A percentile compares a stretch with the other conserved stretches of the same genome.
Evolutionary conservation across 345 rosid genomes (phyloP).

Genomic region (Tarenaya hassleriana): DNA sequence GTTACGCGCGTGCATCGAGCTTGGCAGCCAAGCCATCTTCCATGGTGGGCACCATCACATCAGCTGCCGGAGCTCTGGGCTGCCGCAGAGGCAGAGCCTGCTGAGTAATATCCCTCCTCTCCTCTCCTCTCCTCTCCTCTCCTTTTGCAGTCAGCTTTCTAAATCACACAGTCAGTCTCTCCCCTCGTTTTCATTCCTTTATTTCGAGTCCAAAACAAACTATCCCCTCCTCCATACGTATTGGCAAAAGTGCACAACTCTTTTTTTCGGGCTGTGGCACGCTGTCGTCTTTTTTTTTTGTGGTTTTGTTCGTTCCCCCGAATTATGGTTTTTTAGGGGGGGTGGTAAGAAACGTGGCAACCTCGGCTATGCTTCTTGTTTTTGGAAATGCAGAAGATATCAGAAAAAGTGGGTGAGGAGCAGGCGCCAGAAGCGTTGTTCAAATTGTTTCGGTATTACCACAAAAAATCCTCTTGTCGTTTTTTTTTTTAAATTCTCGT

Average conservation of each 20-base stretch:
- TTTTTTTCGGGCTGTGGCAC: no score
- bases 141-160: no score
- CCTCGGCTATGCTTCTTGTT: constrained; percentile 70
- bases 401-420: constrained; percentile 27
- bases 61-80: constrained; percentile 62
- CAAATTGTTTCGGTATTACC: constrained; percentile 3
- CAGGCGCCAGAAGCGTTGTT: constrained; percentile 79
- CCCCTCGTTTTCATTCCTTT: no score
- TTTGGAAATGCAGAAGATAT: constrained; percentile 23
- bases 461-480: constrained; percentile 1
- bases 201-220: no score
- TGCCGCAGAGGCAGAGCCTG: constrained; percentile 57
- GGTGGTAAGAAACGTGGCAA: constrained; percentile 36
- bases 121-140: constrained; percentile 36
- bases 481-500: no score
- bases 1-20: constrained; percentile 88
- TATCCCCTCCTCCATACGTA: no score
- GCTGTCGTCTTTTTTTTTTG: not conserved
- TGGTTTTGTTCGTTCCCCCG: constrained; percentile 4
- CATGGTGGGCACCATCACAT: constrained; percentile 64
- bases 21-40: constrained; percentile 86
- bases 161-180: no score
- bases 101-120: constrained; percentile 30
- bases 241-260: no score
- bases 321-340: no score